phyloP scores from a whole-genome alignment of 129 eudicot species.

The Tanacetum coccineum region DNA sequence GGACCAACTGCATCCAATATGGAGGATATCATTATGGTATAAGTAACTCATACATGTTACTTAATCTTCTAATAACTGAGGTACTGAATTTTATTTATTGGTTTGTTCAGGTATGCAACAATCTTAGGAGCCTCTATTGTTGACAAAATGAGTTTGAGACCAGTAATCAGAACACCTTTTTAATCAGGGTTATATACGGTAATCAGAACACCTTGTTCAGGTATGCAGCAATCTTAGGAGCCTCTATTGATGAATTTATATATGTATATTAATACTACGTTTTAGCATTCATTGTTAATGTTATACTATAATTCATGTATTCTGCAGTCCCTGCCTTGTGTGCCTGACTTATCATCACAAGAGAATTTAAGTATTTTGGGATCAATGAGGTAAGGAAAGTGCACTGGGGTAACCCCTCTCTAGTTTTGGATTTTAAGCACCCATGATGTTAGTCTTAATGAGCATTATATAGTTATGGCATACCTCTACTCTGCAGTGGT shows the following conservation, averaged over 20 bases:
- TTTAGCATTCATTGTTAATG: too few relatives aligned
- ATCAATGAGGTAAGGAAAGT: slow-evolving; percentile 73
- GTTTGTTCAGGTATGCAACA: slow-evolving; percentile 79
- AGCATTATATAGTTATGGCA: slow-evolving; percentile 4
- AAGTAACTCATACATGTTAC: slow-evolving; percentile 32
- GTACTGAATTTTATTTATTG: slow-evolving; percentile 9
- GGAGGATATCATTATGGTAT: slow-evolving; percentile 85
- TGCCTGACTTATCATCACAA: slow-evolving; percentile 59
- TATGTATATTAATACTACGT: too few relatives aligned
- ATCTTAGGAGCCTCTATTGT: slow-evolving; percentile 72
- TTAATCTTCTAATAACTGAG: background rate
- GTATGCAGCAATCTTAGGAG: too few relatives aligned
- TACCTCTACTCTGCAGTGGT: slow-evolving; percentile 59
- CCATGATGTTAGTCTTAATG: too few relatives aligned
- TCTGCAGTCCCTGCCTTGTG: slow-evolving; percentile 66
- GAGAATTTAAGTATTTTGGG: slow-evolving; percentile 43
- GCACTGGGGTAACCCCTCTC: too few relatives aligned
- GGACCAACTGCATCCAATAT: slow-evolving; percentile 77
- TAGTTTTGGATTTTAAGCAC: too few relatives aligned
- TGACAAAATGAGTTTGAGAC: slow-evolving; percentile 49
- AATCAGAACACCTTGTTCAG: too few relatives aligned
- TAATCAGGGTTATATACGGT: background rate
- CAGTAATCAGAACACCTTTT: slow-evolving; percentile 41
- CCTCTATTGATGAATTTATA: too few relatives aligned
- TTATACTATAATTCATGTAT: slow-evolving; percentile 1